These are phyloP conservation scores for Boletus coccyginus DNA, from an alignment of 768 basidiomycete species.

Conservation along the genomic window DNA sequence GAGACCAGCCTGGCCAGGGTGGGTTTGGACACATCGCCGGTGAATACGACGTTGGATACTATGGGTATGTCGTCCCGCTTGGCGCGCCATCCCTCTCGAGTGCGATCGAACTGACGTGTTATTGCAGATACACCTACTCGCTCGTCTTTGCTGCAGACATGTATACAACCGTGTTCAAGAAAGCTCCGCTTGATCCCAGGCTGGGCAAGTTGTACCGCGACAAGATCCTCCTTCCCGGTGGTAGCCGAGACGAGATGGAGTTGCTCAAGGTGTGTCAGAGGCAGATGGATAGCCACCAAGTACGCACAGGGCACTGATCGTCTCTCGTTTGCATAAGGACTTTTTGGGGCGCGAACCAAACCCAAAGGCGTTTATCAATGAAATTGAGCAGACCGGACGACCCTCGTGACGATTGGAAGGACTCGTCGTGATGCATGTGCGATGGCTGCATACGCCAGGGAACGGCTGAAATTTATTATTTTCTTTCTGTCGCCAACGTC, in stretches of 20 bases:
- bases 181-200: constrained; percentile 65
- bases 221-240: constrained; percentile 67
- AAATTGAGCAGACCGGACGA: constrained; percentile 49
- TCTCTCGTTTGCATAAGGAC: constrained; percentile 39
- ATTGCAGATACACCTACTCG: constrained; percentile 61
- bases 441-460: neutral
- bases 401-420: neutral
- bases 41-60: constrained; percentile 67
- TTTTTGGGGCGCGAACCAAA: constrained; percentile 78
- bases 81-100: neutral
- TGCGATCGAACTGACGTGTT: neutral
- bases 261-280: constrained; percentile 57
- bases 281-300: neutral
- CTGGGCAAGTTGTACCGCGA: constrained; percentile 68
- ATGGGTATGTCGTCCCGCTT: constrained; percentile 38
- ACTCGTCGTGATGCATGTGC: neutral
- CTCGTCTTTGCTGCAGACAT: constrained; percentile 60
- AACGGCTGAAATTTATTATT: neutral
- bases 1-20: constrained; percentile 64
- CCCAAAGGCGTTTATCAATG: constrained; percentile 70
- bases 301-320: neutral
- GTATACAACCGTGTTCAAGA: constrained; percentile 71
- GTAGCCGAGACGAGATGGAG: constrained; percentile 71
- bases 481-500: neutral
- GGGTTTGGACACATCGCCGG: constrained; percentile 72